Conservation (phyloP, 495 filamentous ascomycete species). For the Clohesyomyces aquaticus region DNA sequence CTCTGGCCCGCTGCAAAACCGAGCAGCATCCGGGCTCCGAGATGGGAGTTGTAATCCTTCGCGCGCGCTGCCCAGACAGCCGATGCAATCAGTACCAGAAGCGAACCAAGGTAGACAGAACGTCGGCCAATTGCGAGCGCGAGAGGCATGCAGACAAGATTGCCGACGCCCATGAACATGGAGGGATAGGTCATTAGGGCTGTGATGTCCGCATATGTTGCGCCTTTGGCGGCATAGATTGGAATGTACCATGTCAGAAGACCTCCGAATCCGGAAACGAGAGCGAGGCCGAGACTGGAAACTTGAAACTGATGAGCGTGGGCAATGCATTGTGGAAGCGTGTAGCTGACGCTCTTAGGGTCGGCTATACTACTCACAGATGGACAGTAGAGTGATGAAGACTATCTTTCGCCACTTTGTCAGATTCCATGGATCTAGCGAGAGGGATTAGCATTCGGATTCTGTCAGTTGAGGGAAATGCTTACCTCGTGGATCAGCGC, state of each 20-base stretch:
- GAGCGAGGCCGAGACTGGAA: slow-evolving; percentile 2
- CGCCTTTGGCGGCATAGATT: slow-evolving; percentile 6
- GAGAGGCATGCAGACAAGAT: slow-evolving; percentile 51
- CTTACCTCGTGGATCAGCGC: slow-evolving; percentile 16
- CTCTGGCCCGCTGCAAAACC: slow-evolving; percentile 47
- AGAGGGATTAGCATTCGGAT: neutral
- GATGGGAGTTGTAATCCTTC: slow-evolving; percentile 24
- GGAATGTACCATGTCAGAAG: slow-evolving; percentile 9
- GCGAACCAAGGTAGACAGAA: slow-evolving; percentile 46
- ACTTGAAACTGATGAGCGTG: neutral
- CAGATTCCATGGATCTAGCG: slow-evolving; percentile 29
- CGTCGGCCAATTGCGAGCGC: slow-evolving; percentile 51
- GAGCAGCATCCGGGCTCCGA: slow-evolving; percentile 44
- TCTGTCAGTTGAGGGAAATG: neutral
- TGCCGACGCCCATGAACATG: slow-evolving; percentile 49
- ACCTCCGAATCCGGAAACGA: slow-evolving; percentile 6
- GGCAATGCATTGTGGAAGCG: neutral
- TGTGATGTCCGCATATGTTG: slow-evolving; percentile 22
- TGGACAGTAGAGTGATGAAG: slow-evolving; percentile 10
- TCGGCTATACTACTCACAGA: neutral
- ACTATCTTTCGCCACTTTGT: slow-evolving; percentile 23
- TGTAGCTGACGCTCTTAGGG: no score
- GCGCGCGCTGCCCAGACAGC: slow-evolving; percentile 20
- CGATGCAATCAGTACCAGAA: slow-evolving; percentile 36
- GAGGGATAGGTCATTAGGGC: slow-evolving; percentile 47